Evolutionary conservation across 176 grass and related monocot species (phyloP).

Genomic region (Panicum miliaceum): DNA sequence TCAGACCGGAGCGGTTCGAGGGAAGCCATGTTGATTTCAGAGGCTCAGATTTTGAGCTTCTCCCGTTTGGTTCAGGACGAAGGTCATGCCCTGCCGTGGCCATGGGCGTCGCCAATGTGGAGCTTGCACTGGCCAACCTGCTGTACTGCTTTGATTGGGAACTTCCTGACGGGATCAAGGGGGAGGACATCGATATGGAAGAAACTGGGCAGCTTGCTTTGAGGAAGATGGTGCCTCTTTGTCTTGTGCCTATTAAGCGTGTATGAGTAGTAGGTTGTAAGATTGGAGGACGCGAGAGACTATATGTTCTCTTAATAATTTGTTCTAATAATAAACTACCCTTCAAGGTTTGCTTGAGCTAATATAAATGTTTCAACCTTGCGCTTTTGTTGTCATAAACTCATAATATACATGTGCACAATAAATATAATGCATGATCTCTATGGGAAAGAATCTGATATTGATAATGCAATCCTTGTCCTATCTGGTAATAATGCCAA

Average conservation of each 20-base stretch:
- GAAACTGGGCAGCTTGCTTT: conserved; percentile 45
- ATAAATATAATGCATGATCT: too few species aligned
- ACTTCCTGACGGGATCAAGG: conserved; percentile 32
- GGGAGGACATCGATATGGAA: conserved; percentile 49
- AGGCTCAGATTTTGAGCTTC: conserved; percentile 50
- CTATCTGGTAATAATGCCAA: too few species aligned
- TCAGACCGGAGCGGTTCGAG: conserved; percentile 50
- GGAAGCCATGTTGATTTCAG: conserved; percentile 43
- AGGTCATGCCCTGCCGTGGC: conserved; percentile 50
- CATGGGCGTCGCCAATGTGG: conserved; percentile 49
- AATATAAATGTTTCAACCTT: background rate
- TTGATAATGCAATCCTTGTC: too few species aligned
- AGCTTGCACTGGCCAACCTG: conserved; percentile 46
- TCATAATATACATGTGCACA: too few species aligned
- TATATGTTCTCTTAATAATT: background rate
- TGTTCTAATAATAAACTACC: background rate
- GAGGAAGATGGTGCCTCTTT: conserved; percentile 41
- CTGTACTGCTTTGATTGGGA: conserved; percentile 47
- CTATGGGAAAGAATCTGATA: too few species aligned
- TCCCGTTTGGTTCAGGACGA: conserved; percentile 49
- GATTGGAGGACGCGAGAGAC: background rate
- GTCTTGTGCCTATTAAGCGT: conserved; percentile 33
- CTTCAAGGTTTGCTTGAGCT: background rate
- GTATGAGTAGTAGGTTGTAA: background rate
- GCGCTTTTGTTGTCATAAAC: background rate